Evolutionary conservation across 2,329 filamentous ascomycete genomes (phyloP).

Genomic region (Hymenoscyphus fructigenus): DNA sequence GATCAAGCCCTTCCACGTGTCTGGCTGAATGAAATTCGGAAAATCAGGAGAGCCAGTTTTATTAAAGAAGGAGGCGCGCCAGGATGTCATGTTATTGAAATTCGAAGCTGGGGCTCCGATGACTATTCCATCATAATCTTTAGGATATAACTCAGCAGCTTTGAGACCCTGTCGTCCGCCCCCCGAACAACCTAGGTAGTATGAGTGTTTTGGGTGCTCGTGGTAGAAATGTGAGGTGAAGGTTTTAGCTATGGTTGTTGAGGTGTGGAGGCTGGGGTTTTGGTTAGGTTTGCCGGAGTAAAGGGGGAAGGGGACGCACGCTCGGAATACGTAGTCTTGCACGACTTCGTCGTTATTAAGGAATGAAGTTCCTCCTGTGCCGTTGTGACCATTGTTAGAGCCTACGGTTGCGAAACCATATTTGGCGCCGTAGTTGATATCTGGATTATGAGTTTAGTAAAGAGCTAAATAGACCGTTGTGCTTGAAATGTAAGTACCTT

Average conservation of each 20-base stretch:
- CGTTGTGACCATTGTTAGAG: conserved; percentile 32
- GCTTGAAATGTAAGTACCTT: neutral
- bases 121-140: conserved; percentile 39
- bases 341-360: conserved; percentile 26
- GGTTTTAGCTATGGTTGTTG: conserved; percentile 4
- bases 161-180: conserved; percentile 49
- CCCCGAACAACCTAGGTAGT: conserved; percentile 49
- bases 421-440: conserved; percentile 22
- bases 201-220: conserved; percentile 32
- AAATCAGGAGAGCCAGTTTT: conserved; percentile 11
- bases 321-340: conserved; percentile 28
- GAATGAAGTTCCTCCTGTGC: conserved; percentile 24
- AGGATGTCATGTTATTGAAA: conserved; percentile 15
- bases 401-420: conserved; percentile 31
- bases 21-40: conserved; percentile 5
- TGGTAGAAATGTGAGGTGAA: conserved; percentile 6
- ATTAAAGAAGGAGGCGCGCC: conserved; percentile 6
- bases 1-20: conserved; percentile 25
- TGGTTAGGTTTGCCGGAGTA: neutral
- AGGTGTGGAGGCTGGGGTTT: conserved; percentile 8
- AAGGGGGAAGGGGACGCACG: conserved; percentile 6
- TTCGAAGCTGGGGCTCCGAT: conserved; percentile 39
- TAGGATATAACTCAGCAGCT: conserved; percentile 44
- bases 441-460: conserved; percentile 14
- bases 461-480: neutral